Evolutionary conservation across 2,329 filamentous ascomycete species (phyloP).

Genomic region (Xylariaceae sp.): DNA sequence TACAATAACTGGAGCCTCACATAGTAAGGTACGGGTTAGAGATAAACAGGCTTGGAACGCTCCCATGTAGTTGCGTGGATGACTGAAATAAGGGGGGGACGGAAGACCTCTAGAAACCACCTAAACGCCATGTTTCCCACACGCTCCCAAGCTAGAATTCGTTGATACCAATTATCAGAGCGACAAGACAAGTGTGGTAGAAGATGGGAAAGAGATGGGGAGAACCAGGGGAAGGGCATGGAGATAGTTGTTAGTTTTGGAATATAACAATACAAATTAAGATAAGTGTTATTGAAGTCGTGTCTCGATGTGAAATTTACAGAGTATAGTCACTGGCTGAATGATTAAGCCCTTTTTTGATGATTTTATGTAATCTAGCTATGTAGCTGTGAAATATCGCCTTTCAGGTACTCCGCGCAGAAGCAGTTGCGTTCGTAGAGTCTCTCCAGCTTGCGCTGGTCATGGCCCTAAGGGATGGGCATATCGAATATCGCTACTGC

Average conservation of each 20-base stretch:
- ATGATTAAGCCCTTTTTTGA: too few relatives aligned
- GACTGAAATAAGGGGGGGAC: not conserved
- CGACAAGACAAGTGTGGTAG: not conserved
- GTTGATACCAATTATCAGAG: not conserved
- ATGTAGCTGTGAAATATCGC: too few relatives aligned
- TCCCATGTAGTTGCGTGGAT: not conserved
- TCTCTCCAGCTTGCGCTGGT: too few relatives aligned
- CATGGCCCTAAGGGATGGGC: too few relatives aligned
- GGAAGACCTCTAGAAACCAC: not conserved
- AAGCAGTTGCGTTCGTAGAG: too few relatives aligned
- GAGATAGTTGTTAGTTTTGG: slow-evolving; percentile 8
- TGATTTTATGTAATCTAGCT: too few relatives aligned
- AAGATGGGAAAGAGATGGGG: not conserved
- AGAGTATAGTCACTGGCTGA: too few relatives aligned
- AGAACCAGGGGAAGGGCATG: not conserved
- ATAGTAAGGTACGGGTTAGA: not conserved
- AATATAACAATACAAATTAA: slow-evolving; percentile 22
- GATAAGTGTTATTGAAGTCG: not conserved
- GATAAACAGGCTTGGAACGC: not conserved
- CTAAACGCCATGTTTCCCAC: not conserved
- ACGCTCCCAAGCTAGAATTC: too few relatives aligned
- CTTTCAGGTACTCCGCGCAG: too few relatives aligned
- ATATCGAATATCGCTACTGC: too few relatives aligned
- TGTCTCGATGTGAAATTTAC: too few relatives aligned
- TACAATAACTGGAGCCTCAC: not conserved